These are phyloP conservation scores for Sporopachydermia lactativora DNA, from an alignment of 805 yeast genomes.

Conservation along the genomic window DNA sequence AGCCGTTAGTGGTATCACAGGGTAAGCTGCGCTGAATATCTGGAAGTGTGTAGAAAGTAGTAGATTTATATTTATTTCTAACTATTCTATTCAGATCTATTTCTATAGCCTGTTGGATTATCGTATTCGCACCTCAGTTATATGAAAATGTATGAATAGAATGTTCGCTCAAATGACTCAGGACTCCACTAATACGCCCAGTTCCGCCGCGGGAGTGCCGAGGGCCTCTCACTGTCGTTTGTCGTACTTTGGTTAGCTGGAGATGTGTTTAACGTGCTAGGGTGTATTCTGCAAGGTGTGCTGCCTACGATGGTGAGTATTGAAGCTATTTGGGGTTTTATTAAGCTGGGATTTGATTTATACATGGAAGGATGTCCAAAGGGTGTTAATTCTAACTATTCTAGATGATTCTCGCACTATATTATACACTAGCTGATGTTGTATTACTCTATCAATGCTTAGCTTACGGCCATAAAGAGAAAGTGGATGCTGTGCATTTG, in stretches of 20 bases:
- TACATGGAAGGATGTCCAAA: neutral
- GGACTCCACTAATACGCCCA: constrained; percentile 5
- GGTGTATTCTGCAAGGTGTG: constrained; percentile 80
- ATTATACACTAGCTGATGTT: constrained; percentile 84
- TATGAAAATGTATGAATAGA: constrained; percentile 69
- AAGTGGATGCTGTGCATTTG: constrained; percentile 61
- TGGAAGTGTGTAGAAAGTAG: neutral
- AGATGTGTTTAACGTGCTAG: constrained; percentile 85
- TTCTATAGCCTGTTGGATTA: constrained; percentile 94
- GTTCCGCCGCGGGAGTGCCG: constrained; percentile 71
- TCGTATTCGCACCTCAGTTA: constrained; percentile 93
- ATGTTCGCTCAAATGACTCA: too few species aligned
- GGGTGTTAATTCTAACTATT: neutral
- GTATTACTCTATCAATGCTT: constrained; percentile 75
- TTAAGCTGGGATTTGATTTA: neutral
- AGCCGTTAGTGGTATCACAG: constrained; percentile 66
- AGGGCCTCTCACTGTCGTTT: constrained; percentile 78
- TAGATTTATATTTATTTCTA: constrained; percentile 3
- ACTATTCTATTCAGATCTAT: constrained; percentile 36
- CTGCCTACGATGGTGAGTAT: constrained; percentile 66
- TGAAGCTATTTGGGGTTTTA: neutral
- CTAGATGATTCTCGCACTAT: constrained; percentile 64
- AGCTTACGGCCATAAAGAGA: constrained; percentile 51
- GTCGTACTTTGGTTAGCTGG: constrained; percentile 88
- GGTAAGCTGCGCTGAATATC: constrained; percentile 16